Base-by-base conservation (phyloP, 129 eudicot species). In the Scalesia atractyloides region DNA sequence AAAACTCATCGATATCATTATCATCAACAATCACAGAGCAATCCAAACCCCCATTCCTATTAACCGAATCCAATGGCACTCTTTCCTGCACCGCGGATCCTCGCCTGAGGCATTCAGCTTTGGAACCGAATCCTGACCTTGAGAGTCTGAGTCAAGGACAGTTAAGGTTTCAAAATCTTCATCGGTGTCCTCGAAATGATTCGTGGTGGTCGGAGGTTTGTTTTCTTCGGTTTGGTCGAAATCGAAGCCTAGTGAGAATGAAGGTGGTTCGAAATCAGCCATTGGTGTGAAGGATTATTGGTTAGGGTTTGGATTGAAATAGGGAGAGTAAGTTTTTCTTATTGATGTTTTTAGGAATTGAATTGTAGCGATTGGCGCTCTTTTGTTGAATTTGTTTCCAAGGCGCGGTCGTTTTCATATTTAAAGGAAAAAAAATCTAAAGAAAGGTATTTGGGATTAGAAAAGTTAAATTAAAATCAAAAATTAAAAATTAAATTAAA, bases 191-290 rank as follows among this genome's bases (percentile, higher is more conserved):
- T 77, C 22, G 49, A 79, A 16, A 64, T 69, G 74, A 22, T 47
- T 53, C 47, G 78, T 48, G 0, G 61, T 15, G 4, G 61, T 12
- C 0, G 56, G 80, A 67, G 80, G 63, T 69, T 72, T 37, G 18
- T 49, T 74, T 3, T 18, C 15, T 68, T 75, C 63, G 5, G 4
- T 70, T 36, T 73, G 14, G 12, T 67, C 14, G 70, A 92, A 85
- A 73, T 92, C 97, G 9, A 92, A 47, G 56, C 97, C 97, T 82
- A 92, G 44, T 22, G 96, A 92, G 80, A 92, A 92, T 0, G 97
- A 86, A 9, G 97, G 97, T 47, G 93, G 81, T 16, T 83, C 87
- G 51, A 86, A 78, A 66, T 92, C 96, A 66, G 74, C 87, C 96
- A 86, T 84, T 34, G 6, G 39, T 13, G 19, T 13, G 56, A 9